Evolutionary conservation across 331 rosid species (phyloP), one percentile per base, ranked within the genome.

Genomic region (Acacia concinna): DNA sequence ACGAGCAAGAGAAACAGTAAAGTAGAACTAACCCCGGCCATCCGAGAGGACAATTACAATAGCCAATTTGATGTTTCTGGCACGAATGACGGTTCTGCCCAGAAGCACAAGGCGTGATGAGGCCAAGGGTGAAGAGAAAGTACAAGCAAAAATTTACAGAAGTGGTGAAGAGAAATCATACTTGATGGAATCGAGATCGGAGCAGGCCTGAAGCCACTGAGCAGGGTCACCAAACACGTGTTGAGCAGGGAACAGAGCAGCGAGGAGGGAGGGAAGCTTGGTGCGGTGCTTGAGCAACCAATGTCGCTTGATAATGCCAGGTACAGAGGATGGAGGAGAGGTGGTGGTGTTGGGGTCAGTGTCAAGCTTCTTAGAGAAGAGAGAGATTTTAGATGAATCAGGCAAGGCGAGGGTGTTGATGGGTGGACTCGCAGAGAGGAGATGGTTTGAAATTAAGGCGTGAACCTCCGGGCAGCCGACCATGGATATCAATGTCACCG

Each of bases 251-350:
- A 93, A 86, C 21, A 96, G 86, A 0, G 89, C 89, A 59, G 93
- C 95, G 37, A 93, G 75, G 34, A 91, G 92, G 62, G 99, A 52
- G 44, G 98, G 97, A 28, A 86, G 52, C 78, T 82, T 93, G 69
- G 99, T 93, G 5, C 98, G 97, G 87, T 93, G 98, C 88, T 96
- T 93, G 68, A 87, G 83, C 4, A 96, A 88, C 99, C 99, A 96
- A 70, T 90, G 92, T 30, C 88, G 84, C 82, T 91, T 93, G 35
- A 93, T 18, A 63, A 93, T 86, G 74, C 96, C 97, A 15, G 38
- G 31, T 0, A 47, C 20, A 20, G 62, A 30, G 30, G 76, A 47
- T 4, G 63, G 49, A 0, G 87, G 69, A 43, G 80, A 56, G n/a
- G 75, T 17, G 60, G 47, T 30, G 25, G 66, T 6, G 32, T 20